Evolutionary conservation across 352 stramenopile species (phyloP), one percentile per base, ranked within the genome.

Genomic region (Aphanomyces invadans): DNA sequence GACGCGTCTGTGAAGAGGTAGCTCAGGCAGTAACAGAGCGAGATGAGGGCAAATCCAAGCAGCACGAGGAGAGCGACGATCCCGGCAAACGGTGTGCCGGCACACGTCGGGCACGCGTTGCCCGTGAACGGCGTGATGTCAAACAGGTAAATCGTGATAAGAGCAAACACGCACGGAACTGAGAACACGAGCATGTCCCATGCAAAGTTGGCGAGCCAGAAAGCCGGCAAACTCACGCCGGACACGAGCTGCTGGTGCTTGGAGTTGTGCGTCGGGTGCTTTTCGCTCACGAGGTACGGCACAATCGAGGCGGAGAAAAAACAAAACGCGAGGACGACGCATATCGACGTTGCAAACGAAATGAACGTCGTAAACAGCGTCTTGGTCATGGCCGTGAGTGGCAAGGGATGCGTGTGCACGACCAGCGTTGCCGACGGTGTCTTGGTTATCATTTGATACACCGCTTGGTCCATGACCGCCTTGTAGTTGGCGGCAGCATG

Each of bases 181-280:
- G 96, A 70, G 75, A 97, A 98, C 53, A 94, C 88, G 28, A 92
- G 57, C 33, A 96, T 76, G 72, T 98, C 94, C 83, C 92, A 98
- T 9, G 95, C 54, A 65, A 89, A 98, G 48, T 97, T 98, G 17
- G 92, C 90, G 3, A 98, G 46, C 97, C 97, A 99, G 71, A 99
- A 99, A 0, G 92, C 88, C 1, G 68, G 70, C 10, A 98, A 79
- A 38, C 87, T 89, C 0, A 98, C 95, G 11, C 97, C 97, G 0
- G 89, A 96, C 31, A 99, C 95, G 73, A 83, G 88, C 71, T 98
- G 92, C 76, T 97, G 88, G 80, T 99, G 97, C 74, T 99, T 99
- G 2, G 95, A 92, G 73, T 98, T 98, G 71, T 85, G 74, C 15
- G 72, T 72, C 7, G 91, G 84, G 60, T 98, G 86, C 52, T 82